Evolutionary conservation across 2,329 filamentous ascomycete genomes (phyloP), one percentile per base, ranked within the genome.

Genomic region (Sporothrix pallida): DNA sequence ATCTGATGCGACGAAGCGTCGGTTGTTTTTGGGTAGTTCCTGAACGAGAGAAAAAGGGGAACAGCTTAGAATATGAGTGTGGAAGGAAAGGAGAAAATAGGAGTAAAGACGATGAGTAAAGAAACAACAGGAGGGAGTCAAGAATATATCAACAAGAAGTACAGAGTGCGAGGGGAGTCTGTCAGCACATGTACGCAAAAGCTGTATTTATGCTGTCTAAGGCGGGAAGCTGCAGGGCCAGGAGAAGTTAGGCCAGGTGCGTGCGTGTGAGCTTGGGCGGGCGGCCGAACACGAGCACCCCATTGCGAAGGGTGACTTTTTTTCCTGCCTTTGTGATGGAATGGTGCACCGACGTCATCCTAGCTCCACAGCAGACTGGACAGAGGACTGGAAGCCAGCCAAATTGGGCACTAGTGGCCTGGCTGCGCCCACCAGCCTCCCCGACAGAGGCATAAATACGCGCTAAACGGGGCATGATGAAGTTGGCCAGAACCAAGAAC

Each of bases 351-450:
- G 71, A 72, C 71, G 71, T 72, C 72, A 73, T 70, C 70, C 70
- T 44, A 23, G 71, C 31, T 37, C 60, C 60, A 54, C 46, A 12
- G 26, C 62, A 67, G 37, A 20, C 62, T 65, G 70, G 58, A 54
- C 46, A 44, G 70, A 63, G 69, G 52, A 71, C 37, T 20, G 52
- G 58, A 54, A 60, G 50, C n/a, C 52, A 50, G 54, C 72, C 72
- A 70, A 50, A 71, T 73, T 74, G 69, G 72, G 72, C 72, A 74
- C 69, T 74, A 74, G 72, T 46, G 58, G 23, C 46, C 31, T 50
- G 15, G 65, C 65, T 68, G 62, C 62, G 62, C 62, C 68, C 37
- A 56, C 68, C n/a, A 46, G 68, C 26, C 7, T 13, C 65, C 44
- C 46, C 26, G 46, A 10, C 26, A 56, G 48, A 70, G 67, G 26